Base-by-base conservation (phyloP, 164 flowering plant species). In the Chimonanthus salicifolius region DNA sequence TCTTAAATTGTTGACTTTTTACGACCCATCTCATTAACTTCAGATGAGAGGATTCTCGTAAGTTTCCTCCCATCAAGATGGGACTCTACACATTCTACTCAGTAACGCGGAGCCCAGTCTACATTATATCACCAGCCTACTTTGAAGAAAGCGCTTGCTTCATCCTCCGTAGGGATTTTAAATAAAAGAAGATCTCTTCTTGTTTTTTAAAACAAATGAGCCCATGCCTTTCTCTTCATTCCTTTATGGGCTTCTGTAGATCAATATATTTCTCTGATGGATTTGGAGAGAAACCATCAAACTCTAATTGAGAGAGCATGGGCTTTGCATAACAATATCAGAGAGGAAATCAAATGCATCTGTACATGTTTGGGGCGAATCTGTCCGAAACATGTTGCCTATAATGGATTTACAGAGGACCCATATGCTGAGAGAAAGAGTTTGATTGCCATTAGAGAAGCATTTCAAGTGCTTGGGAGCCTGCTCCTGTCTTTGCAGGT, bases 291-390 rank as follows among this genome's bases (percentile, higher is more conserved):
- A 51, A 64, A 51, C 65, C 75, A 68, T 72, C 75, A 62, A 47
- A 20, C 33, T 72, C 74, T 71, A 10, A 69, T 74, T 63, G 76
- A 73, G 75, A 78, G 72, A 67, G 80, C 84, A 20, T 72, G 82
- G 74, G 72, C 48, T 18, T 62, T 78, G 51, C 75, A 74, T 62
- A 74, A 82, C 15, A 49, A 47, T 20, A 64, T 78, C 63, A 74
- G 45, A 10, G 70, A 66, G 64, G 80, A 77, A 79, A 73, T 74
- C 68, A 16, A 78, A 45, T 50, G 51, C 64, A 69, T 50, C 54
- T 45, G 48, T 60, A 63, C 46, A 63, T 67, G 75, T 3, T 69
- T 60, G 46, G 67, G 77, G 51, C 62, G 77, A 6, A 73, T 74
- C 20, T 74, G 76, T 48, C 67, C 77, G 16, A 71, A 73, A 73